Evolutionary conservation across 352 stramenopile genomes (phyloP).

Genomic region (Phytophthora brassicae): DNA sequence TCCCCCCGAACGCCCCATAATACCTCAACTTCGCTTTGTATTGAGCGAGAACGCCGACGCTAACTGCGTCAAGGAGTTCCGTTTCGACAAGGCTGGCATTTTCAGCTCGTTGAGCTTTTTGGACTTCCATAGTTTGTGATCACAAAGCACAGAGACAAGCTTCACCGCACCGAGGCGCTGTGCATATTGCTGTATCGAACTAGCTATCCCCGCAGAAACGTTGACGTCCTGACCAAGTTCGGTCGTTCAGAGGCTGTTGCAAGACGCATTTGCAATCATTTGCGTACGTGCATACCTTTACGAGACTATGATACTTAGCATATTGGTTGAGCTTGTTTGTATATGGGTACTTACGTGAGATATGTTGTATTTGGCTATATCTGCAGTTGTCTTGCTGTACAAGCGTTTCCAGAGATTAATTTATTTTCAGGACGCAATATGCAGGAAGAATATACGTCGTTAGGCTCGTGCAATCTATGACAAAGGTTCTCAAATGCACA

Average conservation of each 20-base stretch:
- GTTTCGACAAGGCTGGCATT: conserved; percentile 13
- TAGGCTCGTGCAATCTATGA: conserved; percentile 3
- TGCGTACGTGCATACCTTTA: conserved; percentile 10
- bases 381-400: conserved; percentile 5
- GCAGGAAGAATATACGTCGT: conserved; percentile 18
- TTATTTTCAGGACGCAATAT: conserved; percentile 11
- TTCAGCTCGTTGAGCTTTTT: conserved; percentile 13
- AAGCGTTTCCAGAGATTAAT: conserved; percentile 8
- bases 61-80: conserved; percentile 12
- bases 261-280: conserved; percentile 7
- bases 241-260: conserved; percentile 2
- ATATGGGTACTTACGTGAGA: conserved; percentile 3
- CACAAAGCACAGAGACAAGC: conserved; percentile 7
- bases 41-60: conserved; percentile 6
- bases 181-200: conserved; percentile 7
- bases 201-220: conserved; percentile 10
- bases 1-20: background rate
- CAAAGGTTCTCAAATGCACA: conserved; percentile 11
- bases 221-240: conserved; percentile 11
- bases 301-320: background rate
- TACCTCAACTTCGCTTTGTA: background rate
- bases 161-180: conserved; percentile 7
- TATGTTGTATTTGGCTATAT: background rate
- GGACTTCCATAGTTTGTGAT: conserved; percentile 9
- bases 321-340: no score